A percentile compares a stretch with the other conserved stretches of the same genome.
Evolutionary conservation across 1,139 yeast species (phyloP).

Genomic region (Tardiomyces blankii): DNA sequence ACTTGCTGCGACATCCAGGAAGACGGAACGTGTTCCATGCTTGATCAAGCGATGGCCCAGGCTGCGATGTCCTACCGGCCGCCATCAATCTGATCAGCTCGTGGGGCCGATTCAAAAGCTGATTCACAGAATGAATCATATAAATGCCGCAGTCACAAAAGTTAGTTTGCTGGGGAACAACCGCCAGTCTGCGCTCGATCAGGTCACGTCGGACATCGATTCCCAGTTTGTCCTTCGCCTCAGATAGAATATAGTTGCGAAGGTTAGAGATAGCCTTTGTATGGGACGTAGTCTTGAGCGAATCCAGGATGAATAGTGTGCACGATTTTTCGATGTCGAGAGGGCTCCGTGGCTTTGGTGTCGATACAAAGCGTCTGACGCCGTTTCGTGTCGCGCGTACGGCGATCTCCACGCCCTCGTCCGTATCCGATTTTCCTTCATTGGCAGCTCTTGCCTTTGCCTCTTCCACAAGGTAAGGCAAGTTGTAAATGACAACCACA

Average conservation of each 20-base stretch:
- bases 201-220: conserved; percentile 37
- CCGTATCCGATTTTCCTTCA: background rate
- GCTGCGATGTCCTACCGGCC: background rate
- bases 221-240: conserved; percentile 54
- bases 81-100: conserved; percentile 23
- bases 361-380: too few species aligned
- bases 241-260: conserved; percentile 52
- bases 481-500: conserved; percentile 14
- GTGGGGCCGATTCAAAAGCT: conserved; percentile 44
- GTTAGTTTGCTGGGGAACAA: conserved; percentile 78
- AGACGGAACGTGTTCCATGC: background rate
- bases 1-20: too few species aligned
- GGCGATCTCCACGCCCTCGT: too few species aligned
- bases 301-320: conserved; percentile 58
- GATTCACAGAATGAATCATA: conserved; percentile 66
- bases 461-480: conserved; percentile 14
- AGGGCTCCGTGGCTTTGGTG: background rate
- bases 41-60: background rate
- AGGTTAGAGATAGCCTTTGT: conserved; percentile 43
- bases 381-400: too few species aligned
- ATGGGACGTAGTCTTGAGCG: conserved; percentile 40
- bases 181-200: conserved; percentile 35
- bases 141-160: conserved; percentile 95
- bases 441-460: conserved; percentile 1
- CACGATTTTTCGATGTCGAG: background rate